phyloP scores from a whole-genome alignment of 1,284 basidiomycete species.

The Heterobasidion irregulare region DNA sequence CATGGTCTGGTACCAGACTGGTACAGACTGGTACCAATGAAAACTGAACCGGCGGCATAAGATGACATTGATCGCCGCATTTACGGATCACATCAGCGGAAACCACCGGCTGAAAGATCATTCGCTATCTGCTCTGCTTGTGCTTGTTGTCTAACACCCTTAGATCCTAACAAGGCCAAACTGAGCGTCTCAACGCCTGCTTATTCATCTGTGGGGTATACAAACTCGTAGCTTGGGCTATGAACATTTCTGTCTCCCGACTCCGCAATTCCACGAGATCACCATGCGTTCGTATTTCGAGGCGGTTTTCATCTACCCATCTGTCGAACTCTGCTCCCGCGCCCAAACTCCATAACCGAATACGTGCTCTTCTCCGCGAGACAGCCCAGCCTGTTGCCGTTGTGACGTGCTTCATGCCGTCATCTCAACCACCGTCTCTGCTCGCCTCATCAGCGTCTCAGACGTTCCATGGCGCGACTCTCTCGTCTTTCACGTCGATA shows the following conservation, averaged over 20 bases:
- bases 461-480: slow-evolving; percentile 78
- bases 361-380: slow-evolving; percentile 27
- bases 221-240: not conserved
- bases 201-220: not conserved
- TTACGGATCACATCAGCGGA: not conserved
- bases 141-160: slow-evolving; percentile 12
- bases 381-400: slow-evolving; percentile 35
- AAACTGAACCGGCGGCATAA: too few relatives aligned
- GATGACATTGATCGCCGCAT: not conserved
- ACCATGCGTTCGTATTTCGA: not conserved
- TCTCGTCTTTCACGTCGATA: slow-evolving; percentile 90
- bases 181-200: not conserved
- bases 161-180: slow-evolving; percentile 17
- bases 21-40: too few relatives aligned
- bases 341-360: slow-evolving; percentile 15
- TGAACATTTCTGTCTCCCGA: not conserved
- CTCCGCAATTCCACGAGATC: too few relatives aligned
- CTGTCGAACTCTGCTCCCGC: not conserved
- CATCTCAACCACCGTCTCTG: slow-evolving; percentile 1
- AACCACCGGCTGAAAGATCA: not conserved
- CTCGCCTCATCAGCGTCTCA: not conserved
- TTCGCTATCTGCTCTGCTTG: slow-evolving; percentile 7
- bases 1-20: too few relatives aligned
- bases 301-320: not conserved
- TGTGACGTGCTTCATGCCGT: slow-evolving; percentile 28